Evolutionary conservation across 148 eudicot species (phyloP), one percentile per base, ranked within the genome.

Genomic region (Oxyria digyna): DNA sequence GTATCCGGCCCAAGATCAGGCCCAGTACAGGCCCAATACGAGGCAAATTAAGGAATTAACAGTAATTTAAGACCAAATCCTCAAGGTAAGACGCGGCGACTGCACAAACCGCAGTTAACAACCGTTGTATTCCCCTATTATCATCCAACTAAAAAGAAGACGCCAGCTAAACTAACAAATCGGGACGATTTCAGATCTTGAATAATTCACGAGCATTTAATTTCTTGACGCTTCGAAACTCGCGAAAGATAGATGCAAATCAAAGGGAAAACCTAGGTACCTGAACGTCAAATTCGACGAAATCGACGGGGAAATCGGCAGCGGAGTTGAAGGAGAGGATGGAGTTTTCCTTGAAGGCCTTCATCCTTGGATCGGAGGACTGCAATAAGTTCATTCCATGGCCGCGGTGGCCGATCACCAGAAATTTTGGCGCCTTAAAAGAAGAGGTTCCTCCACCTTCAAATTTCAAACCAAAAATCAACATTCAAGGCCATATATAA

Each of bases 381-480:
- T 87, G 91, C 79, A 85, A 77, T 54, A 62, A 63, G 27, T 89
- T 89, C 91, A 89, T 89, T 0, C 96, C 96, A 49, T 74, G 81
- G 4, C 96, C 96, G 37, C 96, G 78, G 77, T 89, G 96, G 14
- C 96, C 96, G 17, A 89, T 79, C 76, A 89, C 91, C 71, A 81
- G 45, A 52, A 89, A 87, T 62, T 89, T 89, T 14, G 83, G 69
- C 3, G 43, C 80, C 72, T 73, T 74, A 3, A 70, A 68, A n/a
- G 54, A 64, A 21, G 54, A 45, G 3, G 38, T 48, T 7, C 68
- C 83, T 6, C 71, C 65, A 15, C 37, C 46, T 76, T 82, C 74
- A 62, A 72, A 12, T 71, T 82, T 73, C 45, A 64, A 32, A 77
- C 43, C 10, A 69, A 68, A 27, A 35, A 17, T 32, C n/a, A 54